A percentile compares a stretch with the other conserved stretches of the same genome.
phyloP scores from a whole-genome alignment of 2,329 filamentous ascomycete species.

The Fonsecaea pedrosoi region DNA sequence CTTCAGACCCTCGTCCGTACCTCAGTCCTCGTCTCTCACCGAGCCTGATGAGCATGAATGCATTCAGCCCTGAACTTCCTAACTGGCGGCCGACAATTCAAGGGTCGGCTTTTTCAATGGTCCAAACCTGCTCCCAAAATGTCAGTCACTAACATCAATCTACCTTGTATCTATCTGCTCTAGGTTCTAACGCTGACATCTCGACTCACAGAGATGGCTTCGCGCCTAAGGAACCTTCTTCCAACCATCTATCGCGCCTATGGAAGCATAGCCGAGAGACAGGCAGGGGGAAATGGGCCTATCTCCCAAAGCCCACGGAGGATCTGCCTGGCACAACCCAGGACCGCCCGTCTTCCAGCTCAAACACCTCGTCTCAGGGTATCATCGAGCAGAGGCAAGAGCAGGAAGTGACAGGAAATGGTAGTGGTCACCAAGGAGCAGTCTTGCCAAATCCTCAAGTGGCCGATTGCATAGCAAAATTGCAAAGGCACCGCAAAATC shows the following conservation, averaged over 20 bases:
- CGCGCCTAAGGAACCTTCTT: not conserved
- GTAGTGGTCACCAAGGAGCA: not conserved
- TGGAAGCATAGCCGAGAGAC: not conserved
- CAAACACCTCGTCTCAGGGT: not conserved
- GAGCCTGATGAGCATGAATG: slow-evolving; percentile 7
- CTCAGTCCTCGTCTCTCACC: not conserved
- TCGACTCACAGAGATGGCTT: not conserved
- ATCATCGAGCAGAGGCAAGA: not conserved
- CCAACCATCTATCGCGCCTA: not conserved
- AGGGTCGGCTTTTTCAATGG: slow-evolving; percentile 10
- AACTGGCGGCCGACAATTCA: not conserved
- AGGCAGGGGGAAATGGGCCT: not conserved
- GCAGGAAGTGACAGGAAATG: not conserved
- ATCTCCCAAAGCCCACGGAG: not conserved
- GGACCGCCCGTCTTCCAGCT: not conserved
- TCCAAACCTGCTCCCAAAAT: slow-evolving; percentile 1
- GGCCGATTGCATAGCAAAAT: slow-evolving; percentile 5
- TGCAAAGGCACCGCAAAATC: slow-evolving; percentile 3
- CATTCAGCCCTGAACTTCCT: slow-evolving; percentile 11
- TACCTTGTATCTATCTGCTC: not conserved
- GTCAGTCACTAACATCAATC: not conserved
- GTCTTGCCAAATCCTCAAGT: not conserved
- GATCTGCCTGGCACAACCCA: not conserved
- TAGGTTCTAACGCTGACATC: not conserved
- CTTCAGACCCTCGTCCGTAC: not conserved